Evolutionary conservation across 225 moss, liverwort and hornwort species (phyloP), one percentile per base, ranked within the genome.

Genomic region (Polytrichum formosum): DNA sequence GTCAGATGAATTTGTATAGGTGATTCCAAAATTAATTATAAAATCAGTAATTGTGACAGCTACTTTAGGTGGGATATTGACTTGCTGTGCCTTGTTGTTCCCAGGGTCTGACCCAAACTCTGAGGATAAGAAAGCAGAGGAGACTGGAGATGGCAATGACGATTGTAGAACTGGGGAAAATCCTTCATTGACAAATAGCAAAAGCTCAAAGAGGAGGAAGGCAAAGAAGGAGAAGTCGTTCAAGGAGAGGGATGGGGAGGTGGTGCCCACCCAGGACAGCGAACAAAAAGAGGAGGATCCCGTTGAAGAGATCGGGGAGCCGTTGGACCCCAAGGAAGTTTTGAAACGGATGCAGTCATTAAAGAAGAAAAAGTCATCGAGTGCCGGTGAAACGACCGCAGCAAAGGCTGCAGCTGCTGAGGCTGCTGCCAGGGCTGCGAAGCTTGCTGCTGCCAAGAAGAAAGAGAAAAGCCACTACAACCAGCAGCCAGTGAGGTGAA

Each of bases 331-430:
- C 7, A 73, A 73, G 64, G 73, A 73, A 31, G 19, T 73, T 28
- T 35, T 73, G 66, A 73, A 66, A 21, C 64, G 58, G 6, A 20
- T 73, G 28, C 29, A 65, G 17, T 56, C 65, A 5, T 22, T 73
- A n/a, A 73, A 73, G 66, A 90, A 86, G 79, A 73, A 73, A 58
- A 73, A 73, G 35, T 53, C 66, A 20, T 65, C 66, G 4, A 58
- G 4, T 55, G 28, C 23, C 23, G 18, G 59, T 55, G 73, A 65
- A 21, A 53, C 66, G 18, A 56, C 55, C 1, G 73, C 73, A 4
- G 65, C 66, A 5, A 90, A 90, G 56, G 86, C 89, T 64, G 89
- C 89, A 26, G 88, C 73, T n/a, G 79, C 89, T 6, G 89, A 90
- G 72, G 86, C 86, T 56, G 80, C 83, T 2, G 86, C 86, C 35